A percentile compares a stretch with the other conserved stretches of the same genome.
phyloP scores from a whole-genome alignment of 768 basidiomycete species.

The Boletus rubroflammeus region DNA sequence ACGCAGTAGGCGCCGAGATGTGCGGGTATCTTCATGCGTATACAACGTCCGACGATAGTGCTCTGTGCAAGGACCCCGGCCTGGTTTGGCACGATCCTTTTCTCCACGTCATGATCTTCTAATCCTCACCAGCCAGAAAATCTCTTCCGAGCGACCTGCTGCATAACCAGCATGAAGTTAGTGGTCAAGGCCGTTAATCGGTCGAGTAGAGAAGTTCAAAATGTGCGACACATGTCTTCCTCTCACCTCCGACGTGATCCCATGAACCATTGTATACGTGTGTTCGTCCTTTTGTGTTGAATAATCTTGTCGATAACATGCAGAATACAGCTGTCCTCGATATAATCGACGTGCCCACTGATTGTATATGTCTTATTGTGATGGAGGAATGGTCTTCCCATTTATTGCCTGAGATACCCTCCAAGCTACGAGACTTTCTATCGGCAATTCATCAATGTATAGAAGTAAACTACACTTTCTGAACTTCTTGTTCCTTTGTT shows the following conservation, averaged over 20 bases:
- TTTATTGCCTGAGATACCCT: conserved; percentile 49
- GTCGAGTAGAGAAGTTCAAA: conserved; percentile 58
- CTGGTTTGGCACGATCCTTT: conserved; percentile 43
- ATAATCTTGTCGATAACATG: conserved; percentile 4
- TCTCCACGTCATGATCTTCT: conserved; percentile 1
- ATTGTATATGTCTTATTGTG: conserved; percentile 61
- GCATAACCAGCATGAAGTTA: conserved; percentile 48
- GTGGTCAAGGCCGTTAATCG: conserved; percentile 68
- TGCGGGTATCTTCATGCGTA: conserved; percentile 35
- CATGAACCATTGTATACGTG: conserved; percentile 77
- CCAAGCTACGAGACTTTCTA: conserved; percentile 51
- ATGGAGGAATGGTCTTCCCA: conserved; percentile 81
- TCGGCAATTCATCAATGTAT: conserved; percentile 61
- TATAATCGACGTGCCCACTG: conserved; percentile 50
- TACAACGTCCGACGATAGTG: conserved; percentile 45
- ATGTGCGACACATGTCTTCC: conserved; percentile 53
- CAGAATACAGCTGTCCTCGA: conserved; percentile 55
- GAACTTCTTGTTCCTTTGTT: neutral
- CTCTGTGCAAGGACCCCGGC: conserved; percentile 68
- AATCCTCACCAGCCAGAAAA: conserved; percentile 54
- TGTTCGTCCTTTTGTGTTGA: conserved; percentile 27
- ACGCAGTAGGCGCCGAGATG: conserved; percentile 21
- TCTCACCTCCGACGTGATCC: conserved; percentile 52
- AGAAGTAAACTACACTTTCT: conserved; percentile 44
- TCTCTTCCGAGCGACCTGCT: conserved; percentile 63